A percentile compares a stretch with the other conserved stretches of the same genome.
phyloP scores from a whole-genome alignment of 1,284 basidiomycete genomes.

The Ceratobasidium sp. region DNA sequence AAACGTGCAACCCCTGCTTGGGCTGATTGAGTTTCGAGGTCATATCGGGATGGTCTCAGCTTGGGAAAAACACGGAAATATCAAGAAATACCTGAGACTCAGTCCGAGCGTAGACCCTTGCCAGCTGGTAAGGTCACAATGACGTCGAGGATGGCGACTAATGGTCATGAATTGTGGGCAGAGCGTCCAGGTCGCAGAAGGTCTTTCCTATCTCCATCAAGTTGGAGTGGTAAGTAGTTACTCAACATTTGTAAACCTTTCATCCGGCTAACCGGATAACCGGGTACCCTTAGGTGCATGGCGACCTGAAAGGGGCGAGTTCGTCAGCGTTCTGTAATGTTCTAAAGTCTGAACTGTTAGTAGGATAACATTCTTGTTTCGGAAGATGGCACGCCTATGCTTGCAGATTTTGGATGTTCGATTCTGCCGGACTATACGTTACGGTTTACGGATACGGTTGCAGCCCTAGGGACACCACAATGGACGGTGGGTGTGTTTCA shows the following conservation, averaged over 20 bases:
- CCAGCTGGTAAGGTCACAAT: neutral
- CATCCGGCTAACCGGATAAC: no score
- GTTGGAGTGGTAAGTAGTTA: neutral
- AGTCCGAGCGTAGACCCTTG: neutral
- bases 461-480: no score
- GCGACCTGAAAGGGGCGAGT: neutral
- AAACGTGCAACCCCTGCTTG: slow-evolving; percentile 24
- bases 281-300: no score
- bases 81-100: neutral
- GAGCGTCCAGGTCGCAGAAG: neutral
- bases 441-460: no score
- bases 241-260: no score
- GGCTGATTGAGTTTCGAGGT: neutral
- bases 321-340: neutral
- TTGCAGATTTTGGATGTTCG: neutral
- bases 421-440: no score
- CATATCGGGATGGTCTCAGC: slow-evolving; percentile 21
- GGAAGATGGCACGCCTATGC: neutral
- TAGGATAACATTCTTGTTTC: neutral
- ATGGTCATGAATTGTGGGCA: neutral
- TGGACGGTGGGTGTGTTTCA: no score
- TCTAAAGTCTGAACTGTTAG: neutral
- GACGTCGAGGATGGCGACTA: neutral
- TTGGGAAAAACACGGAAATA: neutral
- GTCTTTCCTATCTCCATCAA: neutral